Percentiles rank a stretch among this genome's conserved stretches.
Conservation (phyloP, 257 asterid genomes). For the Thymus mandschuricus region DNA sequence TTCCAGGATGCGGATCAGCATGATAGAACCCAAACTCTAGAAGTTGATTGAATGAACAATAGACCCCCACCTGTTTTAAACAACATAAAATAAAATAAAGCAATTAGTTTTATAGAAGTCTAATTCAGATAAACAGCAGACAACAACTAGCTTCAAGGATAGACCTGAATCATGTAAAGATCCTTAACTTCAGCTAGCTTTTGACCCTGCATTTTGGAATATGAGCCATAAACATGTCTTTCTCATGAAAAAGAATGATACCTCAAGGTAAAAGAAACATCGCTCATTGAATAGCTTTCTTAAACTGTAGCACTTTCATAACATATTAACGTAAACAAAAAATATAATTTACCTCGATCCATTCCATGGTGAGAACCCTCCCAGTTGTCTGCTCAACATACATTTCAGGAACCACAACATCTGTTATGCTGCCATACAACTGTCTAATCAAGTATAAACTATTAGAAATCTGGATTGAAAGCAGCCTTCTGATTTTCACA, state of each 20-base stretch:
- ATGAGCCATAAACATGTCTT: slow-evolving; percentile 22
- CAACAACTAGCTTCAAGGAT: slow-evolving; percentile 32
- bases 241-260: slow-evolving; percentile 18
- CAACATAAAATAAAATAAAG: not conserved
- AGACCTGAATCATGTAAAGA: slow-evolving; percentile 92
- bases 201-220: slow-evolving; percentile 65
- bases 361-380: slow-evolving; percentile 88
- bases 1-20: slow-evolving; percentile 99
- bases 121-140: slow-evolving; percentile 13
- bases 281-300: not conserved
- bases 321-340: slow-evolving; percentile 16
- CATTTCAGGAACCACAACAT: slow-evolving; percentile 93
- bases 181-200: slow-evolving; percentile 89
- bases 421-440: slow-evolving; percentile 76
- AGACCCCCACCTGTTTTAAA: slow-evolving; percentile 83
- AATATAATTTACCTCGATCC: slow-evolving; percentile 78
- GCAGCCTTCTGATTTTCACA: slow-evolving; percentile 18
- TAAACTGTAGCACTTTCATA: no score
- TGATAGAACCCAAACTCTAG: slow-evolving; percentile 94
- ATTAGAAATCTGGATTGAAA: slow-evolving; percentile 24
- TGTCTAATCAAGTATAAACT: slow-evolving; percentile 56
- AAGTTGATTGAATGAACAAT: slow-evolving; percentile 98
- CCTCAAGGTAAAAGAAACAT: not conserved
- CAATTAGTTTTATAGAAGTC: slow-evolving; percentile 19
- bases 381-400: slow-evolving; percentile 72